These are phyloP conservation scores for Kazachstania kunashirensis DNA, from an alignment of 805 yeast species.

Conservation along the genomic window DNA sequence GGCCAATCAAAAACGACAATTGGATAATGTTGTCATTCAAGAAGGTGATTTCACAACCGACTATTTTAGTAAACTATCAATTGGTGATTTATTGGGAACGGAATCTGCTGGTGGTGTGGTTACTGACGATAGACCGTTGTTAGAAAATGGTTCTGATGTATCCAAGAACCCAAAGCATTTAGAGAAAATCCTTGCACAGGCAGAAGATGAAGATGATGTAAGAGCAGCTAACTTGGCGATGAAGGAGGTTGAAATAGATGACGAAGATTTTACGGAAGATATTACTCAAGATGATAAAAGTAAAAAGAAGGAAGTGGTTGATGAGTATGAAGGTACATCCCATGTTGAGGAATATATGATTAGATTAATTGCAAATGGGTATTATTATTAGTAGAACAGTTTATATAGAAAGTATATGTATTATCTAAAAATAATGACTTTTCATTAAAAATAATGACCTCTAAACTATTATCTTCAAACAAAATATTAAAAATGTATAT, in stretches of 20 bases:
- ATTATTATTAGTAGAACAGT: conserved; percentile 34
- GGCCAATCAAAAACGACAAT: conserved; percentile 88
- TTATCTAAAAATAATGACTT: no score
- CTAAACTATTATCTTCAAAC: no score
- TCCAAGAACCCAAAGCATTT: conserved; percentile 33
- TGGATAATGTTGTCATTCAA: conserved; percentile 91
- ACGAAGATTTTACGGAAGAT: conserved; percentile 68
- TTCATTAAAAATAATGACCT: no score
- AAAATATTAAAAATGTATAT: no score
- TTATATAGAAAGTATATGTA: no score
- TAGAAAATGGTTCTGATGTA: conserved; percentile 26
- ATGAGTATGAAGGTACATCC: conserved; percentile 46
- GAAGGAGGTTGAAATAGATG: conserved; percentile 67
- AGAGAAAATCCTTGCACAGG: conserved; percentile 69
- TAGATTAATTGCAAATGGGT: conserved; percentile 76
- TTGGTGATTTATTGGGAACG: conserved; percentile 70
- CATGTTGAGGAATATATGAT: conserved; percentile 97
- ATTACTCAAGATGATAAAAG: background rate
- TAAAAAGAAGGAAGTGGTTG: conserved; percentile 11
- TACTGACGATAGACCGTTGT: conserved; percentile 34
- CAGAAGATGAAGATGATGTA: conserved; percentile 89
- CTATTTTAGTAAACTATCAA: conserved; percentile 80
- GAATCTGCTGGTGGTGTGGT: conserved; percentile 24
- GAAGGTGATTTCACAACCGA: conserved; percentile 98
- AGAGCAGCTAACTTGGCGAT: conserved; percentile 84